phyloP scores from a whole-genome alignment of 805 yeast genomes.

The Candida dajiaensis region DNA sequence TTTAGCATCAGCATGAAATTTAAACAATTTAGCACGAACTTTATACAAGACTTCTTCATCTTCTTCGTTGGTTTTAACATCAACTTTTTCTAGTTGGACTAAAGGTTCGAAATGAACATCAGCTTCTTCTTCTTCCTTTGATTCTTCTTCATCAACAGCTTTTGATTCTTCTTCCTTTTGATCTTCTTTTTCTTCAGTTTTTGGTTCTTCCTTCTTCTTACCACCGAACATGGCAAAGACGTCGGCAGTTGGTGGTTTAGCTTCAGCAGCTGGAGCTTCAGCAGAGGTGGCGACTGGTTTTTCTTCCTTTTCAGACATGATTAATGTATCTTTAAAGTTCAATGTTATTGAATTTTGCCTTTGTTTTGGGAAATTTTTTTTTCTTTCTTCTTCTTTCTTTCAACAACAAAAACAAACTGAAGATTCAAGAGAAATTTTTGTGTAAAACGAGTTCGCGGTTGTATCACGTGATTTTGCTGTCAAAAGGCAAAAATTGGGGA shows the following conservation, averaged over 20 bases:
- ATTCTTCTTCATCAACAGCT: constrained; percentile 19
- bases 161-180: constrained; percentile 29
- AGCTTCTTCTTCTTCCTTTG: constrained; percentile 29
- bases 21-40: constrained; percentile 92
- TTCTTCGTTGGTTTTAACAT: constrained; percentile 93
- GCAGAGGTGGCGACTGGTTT: constrained; percentile 17
- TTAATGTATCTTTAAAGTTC: neutral
- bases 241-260: constrained; percentile 69
- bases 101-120: constrained; percentile 91
- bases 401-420: neutral
- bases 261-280: constrained; percentile 15
- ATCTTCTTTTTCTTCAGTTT: constrained; percentile 30
- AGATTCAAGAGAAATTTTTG: no score
- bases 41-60: constrained; percentile 78
- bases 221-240: constrained; percentile 97
- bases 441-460: no score
- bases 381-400: neutral
- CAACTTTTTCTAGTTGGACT: constrained; percentile 92
- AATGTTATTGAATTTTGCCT: neutral
- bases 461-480: neutral
- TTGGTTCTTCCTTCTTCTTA: constrained; percentile 42
- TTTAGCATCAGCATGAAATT: constrained; percentile 73
- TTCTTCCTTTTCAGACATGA: constrained; percentile 23
- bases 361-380: neutral
- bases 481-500: neutral